Evolutionary conservation across 768 basidiomycete genomes (phyloP).

Genomic region (Tubosaeta brunneosetosa): DNA sequence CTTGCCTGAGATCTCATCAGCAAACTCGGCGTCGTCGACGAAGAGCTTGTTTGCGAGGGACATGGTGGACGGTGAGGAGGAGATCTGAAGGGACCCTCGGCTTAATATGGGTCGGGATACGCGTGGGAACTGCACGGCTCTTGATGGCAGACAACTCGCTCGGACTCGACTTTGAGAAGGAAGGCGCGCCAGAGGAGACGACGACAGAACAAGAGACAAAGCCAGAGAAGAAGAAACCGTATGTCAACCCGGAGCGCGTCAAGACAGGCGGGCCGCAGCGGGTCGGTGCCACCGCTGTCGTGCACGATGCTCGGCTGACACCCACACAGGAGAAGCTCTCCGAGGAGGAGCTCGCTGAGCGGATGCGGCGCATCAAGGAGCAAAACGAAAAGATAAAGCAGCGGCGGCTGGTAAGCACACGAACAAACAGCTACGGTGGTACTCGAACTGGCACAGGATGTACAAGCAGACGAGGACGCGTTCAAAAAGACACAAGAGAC

Average conservation of each 20-base stretch:
- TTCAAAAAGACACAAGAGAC: slow-evolving; percentile 66
- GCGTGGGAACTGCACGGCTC: slow-evolving; percentile 19
- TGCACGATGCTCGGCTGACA: slow-evolving; percentile 10
- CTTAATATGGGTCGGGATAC: slow-evolving; percentile 12
- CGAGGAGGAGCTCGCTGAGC: slow-evolving; percentile 61
- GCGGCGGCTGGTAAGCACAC: slow-evolving; percentile 48
- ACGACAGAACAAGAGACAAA: slow-evolving; percentile 6
- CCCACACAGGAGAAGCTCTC: slow-evolving; percentile 59
- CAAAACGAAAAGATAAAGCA: slow-evolving; percentile 78
- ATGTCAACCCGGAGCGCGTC: slow-evolving; percentile 80
- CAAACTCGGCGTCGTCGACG: slow-evolving; percentile 69
- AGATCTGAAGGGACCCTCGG: neutral
- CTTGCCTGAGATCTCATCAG: slow-evolving; percentile 66
- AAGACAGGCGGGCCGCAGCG: slow-evolving; percentile 75
- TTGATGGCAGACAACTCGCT: slow-evolving; percentile 57
- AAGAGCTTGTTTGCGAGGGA: slow-evolving; percentile 93
- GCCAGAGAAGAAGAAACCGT: slow-evolving; percentile 63
- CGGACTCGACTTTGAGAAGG: slow-evolving; percentile 62
- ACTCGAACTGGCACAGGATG: slow-evolving; percentile 47
- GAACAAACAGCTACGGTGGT: neutral
- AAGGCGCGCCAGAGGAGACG: slow-evolving; percentile 8
- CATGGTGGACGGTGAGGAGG: slow-evolving; percentile 46
- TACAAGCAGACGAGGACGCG: slow-evolving; percentile 76
- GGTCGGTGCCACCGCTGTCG: slow-evolving; percentile 35
- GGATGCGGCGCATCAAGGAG: slow-evolving; percentile 65